Percentiles rank a stretch among this genome's conserved stretches.
phyloP scores from a whole-genome alignment of 2,329 filamentous ascomycete genomes.

The Diaporthe sp. region DNA sequence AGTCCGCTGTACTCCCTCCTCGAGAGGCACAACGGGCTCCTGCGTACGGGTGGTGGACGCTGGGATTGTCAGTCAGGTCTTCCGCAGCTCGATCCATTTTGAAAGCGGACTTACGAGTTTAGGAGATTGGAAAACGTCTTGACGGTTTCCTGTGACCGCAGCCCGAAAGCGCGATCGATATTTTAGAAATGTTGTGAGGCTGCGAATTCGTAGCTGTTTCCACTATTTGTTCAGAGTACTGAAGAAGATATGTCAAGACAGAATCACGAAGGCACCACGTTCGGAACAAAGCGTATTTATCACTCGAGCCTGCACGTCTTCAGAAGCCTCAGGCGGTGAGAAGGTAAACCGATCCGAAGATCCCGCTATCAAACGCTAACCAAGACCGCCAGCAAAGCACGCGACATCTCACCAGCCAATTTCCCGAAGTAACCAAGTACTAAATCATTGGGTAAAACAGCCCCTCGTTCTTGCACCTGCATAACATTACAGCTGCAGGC shows the following conservation, averaged over 20 bases:
- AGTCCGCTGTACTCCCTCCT: slow-evolving; percentile 84
- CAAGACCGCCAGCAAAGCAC: slow-evolving; percentile 17
- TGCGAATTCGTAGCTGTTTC: not conserved
- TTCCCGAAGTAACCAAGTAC: slow-evolving; percentile 10
- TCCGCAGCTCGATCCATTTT: not conserved
- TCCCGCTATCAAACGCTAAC: slow-evolving; percentile 29
- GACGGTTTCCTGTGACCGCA: slow-evolving; percentile 74
- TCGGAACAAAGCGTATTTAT: not conserved
- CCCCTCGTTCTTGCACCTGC: not conserved
- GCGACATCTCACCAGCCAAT: slow-evolving; percentile 9
- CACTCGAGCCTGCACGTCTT: slow-evolving; percentile 1
- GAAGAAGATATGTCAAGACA: not conserved
- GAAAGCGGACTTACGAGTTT: slow-evolving; percentile 80
- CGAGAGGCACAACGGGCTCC: slow-evolving; percentile 93
- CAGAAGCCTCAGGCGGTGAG: slow-evolving; percentile 21
- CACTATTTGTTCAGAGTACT: not conserved
- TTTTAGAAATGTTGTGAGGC: slow-evolving; percentile 21
- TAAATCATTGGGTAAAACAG: not conserved
- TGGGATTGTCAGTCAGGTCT: slow-evolving; percentile 53
- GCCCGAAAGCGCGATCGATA: slow-evolving; percentile 65
- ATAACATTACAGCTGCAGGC: slow-evolving; percentile 5
- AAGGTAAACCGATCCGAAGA: slow-evolving; percentile 23
- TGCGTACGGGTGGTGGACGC: slow-evolving; percentile 95
- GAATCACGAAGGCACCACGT: not conserved
- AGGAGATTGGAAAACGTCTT: slow-evolving; percentile 99